A percentile compares a stretch with the other conserved stretches of the same genome.
These are phyloP conservation scores for Cnidoscolus chayamansa DNA, from an alignment of 441 rosid species.

Conservation along the genomic window DNA sequence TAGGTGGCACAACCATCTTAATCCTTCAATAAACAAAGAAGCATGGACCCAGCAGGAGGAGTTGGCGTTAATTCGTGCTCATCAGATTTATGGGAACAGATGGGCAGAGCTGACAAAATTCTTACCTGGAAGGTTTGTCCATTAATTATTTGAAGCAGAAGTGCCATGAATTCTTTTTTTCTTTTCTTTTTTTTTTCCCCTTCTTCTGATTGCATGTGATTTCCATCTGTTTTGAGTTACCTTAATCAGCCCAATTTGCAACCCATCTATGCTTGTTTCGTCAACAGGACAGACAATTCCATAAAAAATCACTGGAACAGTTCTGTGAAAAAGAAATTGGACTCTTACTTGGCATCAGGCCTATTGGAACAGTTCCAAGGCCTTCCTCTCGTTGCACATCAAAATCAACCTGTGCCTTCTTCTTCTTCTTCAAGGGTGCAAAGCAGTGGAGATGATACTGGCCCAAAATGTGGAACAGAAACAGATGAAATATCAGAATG, in stretches of 20 bases:
- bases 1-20: constrained; percentile 98
- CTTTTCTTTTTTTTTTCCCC: not conserved
- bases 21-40: constrained; percentile 91
- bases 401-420: constrained; percentile 50
- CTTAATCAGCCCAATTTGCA: not conserved
- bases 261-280: constrained; percentile 26
- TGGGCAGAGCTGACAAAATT: constrained; percentile 98
- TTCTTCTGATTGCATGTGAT: not conserved
- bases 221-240: constrained; percentile 5
- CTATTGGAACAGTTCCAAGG: constrained; percentile 72
- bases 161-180: too few species aligned
- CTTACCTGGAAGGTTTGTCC: constrained; percentile 91
- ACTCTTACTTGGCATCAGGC: constrained; percentile 86
- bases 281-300: constrained; percentile 93
- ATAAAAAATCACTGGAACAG: constrained; percentile 99
- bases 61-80: constrained; percentile 91
- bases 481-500: constrained; percentile 86
- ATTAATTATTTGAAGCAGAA: constrained; percentile 18
- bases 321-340: constrained; percentile 95
- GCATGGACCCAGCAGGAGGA: constrained; percentile 99
- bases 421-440: constrained; percentile 60
- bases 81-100: constrained; percentile 92
- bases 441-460: constrained; percentile 65
- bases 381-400: constrained; percentile 54
- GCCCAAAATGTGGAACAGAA: constrained; percentile 47